phyloP scores from a whole-genome alignment of 768 basidiomycete genomes.

The Melanogaster broomeanus region DNA sequence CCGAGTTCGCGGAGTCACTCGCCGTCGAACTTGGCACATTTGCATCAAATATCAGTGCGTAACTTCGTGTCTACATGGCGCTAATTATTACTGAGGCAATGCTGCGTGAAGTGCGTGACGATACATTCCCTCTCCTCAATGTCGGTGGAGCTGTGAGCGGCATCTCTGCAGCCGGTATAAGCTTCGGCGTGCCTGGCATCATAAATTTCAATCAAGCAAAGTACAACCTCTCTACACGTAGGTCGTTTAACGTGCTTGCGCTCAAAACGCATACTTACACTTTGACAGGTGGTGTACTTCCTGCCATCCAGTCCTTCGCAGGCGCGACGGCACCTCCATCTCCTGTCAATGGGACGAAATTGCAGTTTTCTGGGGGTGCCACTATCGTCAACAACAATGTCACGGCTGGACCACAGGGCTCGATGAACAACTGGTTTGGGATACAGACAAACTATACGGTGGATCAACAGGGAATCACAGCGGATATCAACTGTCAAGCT shows the following conservation, averaged over 20 bases:
- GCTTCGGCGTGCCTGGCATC: constrained; percentile 5
- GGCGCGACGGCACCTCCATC: neutral
- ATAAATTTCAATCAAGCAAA: constrained; percentile 16
- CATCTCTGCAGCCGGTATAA: constrained; percentile 11
- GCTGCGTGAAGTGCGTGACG: constrained; percentile 7
- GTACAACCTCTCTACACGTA: constrained; percentile 19
- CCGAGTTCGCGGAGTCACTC: constrained; percentile 1
- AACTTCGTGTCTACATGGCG: neutral
- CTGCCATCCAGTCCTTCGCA: too few species aligned
- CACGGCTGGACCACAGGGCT: neutral
- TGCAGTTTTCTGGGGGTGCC: too few species aligned
- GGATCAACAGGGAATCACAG: constrained; percentile 13
- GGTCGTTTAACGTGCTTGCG: too few species aligned
- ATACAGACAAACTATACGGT: constrained; percentile 1
- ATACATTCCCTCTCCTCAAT: constrained; percentile 12
- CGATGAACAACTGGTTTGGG: neutral
- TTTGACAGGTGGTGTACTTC: too few species aligned
- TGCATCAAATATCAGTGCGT: constrained; percentile 4
- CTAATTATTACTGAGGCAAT: neutral
- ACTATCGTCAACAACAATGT: neutral
- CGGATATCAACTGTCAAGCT: neutral
- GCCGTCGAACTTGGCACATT: neutral
- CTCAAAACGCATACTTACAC: too few species aligned
- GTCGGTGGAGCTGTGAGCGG: constrained; percentile 15
- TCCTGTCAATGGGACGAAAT: too few species aligned